Base-by-base conservation (phyloP, 2,329 filamentous ascomycete genomes). In the Periconia macrospinosa region DNA sequence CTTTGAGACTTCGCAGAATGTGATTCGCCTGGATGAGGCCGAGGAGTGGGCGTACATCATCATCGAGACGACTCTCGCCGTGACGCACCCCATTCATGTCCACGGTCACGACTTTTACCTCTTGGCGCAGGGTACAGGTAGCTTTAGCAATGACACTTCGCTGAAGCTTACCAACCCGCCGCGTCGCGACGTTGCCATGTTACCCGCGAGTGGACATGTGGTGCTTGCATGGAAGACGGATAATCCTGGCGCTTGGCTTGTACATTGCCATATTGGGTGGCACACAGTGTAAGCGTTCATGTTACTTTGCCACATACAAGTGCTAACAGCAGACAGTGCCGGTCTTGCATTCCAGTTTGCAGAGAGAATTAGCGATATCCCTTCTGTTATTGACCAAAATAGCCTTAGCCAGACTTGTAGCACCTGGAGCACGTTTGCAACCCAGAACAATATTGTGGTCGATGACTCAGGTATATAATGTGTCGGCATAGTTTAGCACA, bases 191-290 rank as follows among this genome's bases (percentile, higher is more conserved):
- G 62, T 65, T 13, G 59, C 61, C 17, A 55, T 66, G 41, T 55
- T 70, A 9, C 69, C 66, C 1, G 57, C 45, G 7, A 47, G 48
- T 8, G 69, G 67, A 8, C 75, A 77, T 59, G 75, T 73, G 15
- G 77, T 82, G 15, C 61, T 83, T 30, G 79, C 79, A 45, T 81
- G 81, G 67, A 59, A 67, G 52, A 77, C 78, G 2, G 69, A 74
- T 47, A 81, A 81, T 62, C 79, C 80, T 23, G 50, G 45, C 19
- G 52, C 52, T 2, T 66, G 50, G 50, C 50, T 52, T 53, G 54
- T 41, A 11, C 50, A 52, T 30, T 52, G 50, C 45, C 50, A 52
- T 23, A 52, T 52, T 43, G 50, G 50, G 13, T 52, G 50, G 50
- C 50, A 52, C 42, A 52, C 50, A 20, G 50, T 52, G 50, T 52